phyloP scores from a whole-genome alignment of 129 eudicot species.

The Pulicaria dysenterica region DNA sequence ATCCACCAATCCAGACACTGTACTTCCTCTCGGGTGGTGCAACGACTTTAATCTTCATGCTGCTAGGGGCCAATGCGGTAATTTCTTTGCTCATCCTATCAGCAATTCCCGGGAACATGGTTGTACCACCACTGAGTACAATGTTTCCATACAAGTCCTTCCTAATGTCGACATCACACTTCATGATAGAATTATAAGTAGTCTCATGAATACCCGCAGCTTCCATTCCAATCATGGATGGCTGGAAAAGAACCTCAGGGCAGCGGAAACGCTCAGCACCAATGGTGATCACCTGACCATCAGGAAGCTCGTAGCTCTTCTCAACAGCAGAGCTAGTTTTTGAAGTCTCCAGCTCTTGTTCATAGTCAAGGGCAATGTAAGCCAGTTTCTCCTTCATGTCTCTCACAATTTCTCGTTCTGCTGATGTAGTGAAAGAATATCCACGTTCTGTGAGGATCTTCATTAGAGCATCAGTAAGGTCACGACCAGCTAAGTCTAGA shows the following conservation, averaged over 20 bases:
- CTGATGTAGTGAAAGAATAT: slow-evolving; percentile 45
- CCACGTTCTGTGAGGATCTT: slow-evolving; percentile 43
- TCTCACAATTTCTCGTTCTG: slow-evolving; percentile 45
- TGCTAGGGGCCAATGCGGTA: slow-evolving; percentile 55
- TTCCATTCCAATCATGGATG: slow-evolving; percentile 73
- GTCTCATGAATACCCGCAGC: slow-evolving; percentile 74
- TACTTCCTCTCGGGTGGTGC: slow-evolving; percentile 81
- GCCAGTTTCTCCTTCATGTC: slow-evolving; percentile 46
- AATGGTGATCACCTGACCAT: slow-evolving; percentile 48
- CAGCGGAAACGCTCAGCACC: slow-evolving; percentile 49
- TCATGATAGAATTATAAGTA: slow-evolving; percentile 60
- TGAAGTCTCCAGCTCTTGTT: slow-evolving; percentile 44
- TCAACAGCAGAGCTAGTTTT: slow-evolving; percentile 46
- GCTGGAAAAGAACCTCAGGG: slow-evolving; percentile 58
- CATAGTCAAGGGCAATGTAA: slow-evolving; percentile 41
- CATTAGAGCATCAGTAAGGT: slow-evolving; percentile 45
- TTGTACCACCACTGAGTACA: slow-evolving; percentile 64
- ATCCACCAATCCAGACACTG: slow-evolving; percentile 77
- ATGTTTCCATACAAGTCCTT: slow-evolving; percentile 61
- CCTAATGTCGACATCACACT: slow-evolving; percentile 63
- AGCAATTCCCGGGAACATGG: slow-evolving; percentile 65
- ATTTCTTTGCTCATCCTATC: slow-evolving; percentile 75
- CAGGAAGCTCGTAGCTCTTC: slow-evolving; percentile 47
- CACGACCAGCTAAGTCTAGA: slow-evolving; percentile 48
- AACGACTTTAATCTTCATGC: slow-evolving; percentile 69